Conservation (phyloP, 108 stramenopile genomes). For the Conticribra guillardii region DNA sequence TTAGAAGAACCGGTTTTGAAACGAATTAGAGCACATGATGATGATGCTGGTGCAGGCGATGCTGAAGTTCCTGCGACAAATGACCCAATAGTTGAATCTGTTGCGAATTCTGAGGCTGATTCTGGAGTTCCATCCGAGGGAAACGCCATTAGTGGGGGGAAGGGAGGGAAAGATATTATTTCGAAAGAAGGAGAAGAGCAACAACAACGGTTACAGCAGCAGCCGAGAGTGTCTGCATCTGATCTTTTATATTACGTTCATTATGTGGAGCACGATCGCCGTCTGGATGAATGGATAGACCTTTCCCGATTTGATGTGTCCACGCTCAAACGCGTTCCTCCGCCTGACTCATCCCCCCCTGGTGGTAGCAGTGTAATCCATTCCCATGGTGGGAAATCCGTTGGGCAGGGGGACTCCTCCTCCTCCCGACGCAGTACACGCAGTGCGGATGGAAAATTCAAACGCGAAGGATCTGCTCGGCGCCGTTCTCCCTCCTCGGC, state of each 20-base stretch:
- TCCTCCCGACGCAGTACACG: constrained; percentile 18
- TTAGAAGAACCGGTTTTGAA: no score
- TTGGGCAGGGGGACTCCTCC: constrained; percentile 1
- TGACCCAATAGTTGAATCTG: no score
- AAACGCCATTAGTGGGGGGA: neutral
- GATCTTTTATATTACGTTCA: constrained; percentile 86
- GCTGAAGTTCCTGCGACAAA: no score
- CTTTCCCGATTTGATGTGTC: constrained; percentile 64
- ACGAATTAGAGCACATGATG: no score
- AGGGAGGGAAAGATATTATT: neutral
- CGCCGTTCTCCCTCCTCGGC: constrained; percentile 12
- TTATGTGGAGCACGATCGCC: constrained; percentile 83
- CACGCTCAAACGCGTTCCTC: constrained; percentile 49
- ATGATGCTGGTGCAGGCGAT: no score
- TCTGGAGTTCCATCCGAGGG: neutral
- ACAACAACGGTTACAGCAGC: neutral
- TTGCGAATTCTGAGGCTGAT: neutral
- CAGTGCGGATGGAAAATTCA: constrained; percentile 8
- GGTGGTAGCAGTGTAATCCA: neutral
- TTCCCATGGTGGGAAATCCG: neutral
- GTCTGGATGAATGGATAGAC: constrained; percentile 89
- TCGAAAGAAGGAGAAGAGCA: neutral
- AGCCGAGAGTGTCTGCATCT: constrained; percentile 14
- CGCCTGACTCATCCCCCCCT: neutral
- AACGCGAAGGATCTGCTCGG: constrained; percentile 6